phyloP scores from a whole-genome alignment of 768 basidiomycete species.

The Royoungia palumana region DNA sequence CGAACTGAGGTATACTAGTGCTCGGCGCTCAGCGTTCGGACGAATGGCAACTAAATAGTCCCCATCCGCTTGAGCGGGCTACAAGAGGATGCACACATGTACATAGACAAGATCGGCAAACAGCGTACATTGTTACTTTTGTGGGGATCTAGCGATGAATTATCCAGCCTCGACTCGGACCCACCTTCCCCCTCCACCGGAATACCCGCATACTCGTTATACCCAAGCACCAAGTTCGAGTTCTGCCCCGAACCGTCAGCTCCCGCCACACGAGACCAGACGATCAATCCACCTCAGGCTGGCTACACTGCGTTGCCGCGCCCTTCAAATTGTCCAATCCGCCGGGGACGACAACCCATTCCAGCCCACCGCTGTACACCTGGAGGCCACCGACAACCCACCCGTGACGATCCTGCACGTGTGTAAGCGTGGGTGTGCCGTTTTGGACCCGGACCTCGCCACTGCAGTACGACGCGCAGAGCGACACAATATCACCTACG shows the following conservation, averaged over 20 bases:
- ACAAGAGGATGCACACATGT: too few relatives aligned
- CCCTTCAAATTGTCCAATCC: constrained; percentile 98
- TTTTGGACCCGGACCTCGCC: constrained; percentile 67
- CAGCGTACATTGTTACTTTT: too few relatives aligned
- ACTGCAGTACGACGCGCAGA: constrained; percentile 77
- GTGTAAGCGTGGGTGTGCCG: constrained; percentile 67
- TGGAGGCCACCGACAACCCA: constrained; percentile 93
- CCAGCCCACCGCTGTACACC: constrained; percentile 82
- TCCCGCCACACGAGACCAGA: constrained; percentile 4
- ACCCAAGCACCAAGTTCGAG: constrained; percentile 84
- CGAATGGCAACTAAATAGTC: too few relatives aligned
- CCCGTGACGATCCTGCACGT: constrained; percentile 83
- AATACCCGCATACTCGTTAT: constrained; percentile 81
- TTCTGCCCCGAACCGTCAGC: constrained; percentile 48
- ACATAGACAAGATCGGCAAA: too few relatives aligned
- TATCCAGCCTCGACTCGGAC: too few relatives aligned
- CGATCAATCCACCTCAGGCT: constrained; percentile 58
- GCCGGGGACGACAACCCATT: constrained; percentile 92
- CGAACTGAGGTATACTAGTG: too few relatives aligned
- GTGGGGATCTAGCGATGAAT: background rate
- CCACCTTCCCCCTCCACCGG: constrained; percentile 34
- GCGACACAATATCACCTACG: constrained; percentile 65
- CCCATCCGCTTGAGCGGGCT: too few relatives aligned
- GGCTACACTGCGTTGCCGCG: constrained; percentile 97
- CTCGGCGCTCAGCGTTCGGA: too few relatives aligned